Conservation (phyloP, 208 protist species). For the Acanthamoeba pearcei region DNA sequence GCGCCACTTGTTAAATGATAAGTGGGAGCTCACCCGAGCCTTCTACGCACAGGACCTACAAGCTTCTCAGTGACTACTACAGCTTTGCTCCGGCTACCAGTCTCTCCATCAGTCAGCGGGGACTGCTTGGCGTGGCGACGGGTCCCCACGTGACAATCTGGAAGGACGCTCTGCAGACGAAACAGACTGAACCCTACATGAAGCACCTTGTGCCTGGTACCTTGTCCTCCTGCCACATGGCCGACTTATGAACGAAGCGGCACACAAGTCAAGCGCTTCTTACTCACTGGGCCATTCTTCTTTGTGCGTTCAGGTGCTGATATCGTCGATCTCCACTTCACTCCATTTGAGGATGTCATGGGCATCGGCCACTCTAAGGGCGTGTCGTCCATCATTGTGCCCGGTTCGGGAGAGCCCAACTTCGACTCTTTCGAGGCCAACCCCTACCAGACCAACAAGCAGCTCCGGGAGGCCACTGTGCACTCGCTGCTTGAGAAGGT, state of each 20-base stretch:
- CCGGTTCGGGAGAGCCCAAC: slow-evolving; percentile 92
- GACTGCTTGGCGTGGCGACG: slow-evolving; percentile 87
- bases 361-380: slow-evolving; percentile 89
- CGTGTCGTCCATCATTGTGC: slow-evolving; percentile 87
- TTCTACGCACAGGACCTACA: slow-evolving; percentile 72
- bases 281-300: background rate
- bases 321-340: slow-evolving; percentile 85
- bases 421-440: slow-evolving; percentile 93
- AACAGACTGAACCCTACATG: slow-evolving; percentile 88
- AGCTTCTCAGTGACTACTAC: slow-evolving; percentile 79
- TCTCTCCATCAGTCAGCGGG: slow-evolving; percentile 87
- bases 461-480: slow-evolving; percentile 89
- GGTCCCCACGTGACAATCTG: slow-evolving; percentile 77
- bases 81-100: slow-evolving; percentile 78
- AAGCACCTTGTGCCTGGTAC: slow-evolving; percentile 75
- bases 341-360: slow-evolving; percentile 94
- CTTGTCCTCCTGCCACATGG: background rate
- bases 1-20: background rate
- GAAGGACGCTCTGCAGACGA: slow-evolving; percentile 79
- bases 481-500: slow-evolving; percentile 91
- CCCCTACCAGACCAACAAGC: slow-evolving; percentile 90
- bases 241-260: background rate
- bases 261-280: background rate
- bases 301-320: slow-evolving; percentile 33
- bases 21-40: background rate